A percentile compares a stretch with the other conserved stretches of the same genome.
Conservation (phyloP, 208 protist genomes). For the Zelonia costaricensis region DNA sequence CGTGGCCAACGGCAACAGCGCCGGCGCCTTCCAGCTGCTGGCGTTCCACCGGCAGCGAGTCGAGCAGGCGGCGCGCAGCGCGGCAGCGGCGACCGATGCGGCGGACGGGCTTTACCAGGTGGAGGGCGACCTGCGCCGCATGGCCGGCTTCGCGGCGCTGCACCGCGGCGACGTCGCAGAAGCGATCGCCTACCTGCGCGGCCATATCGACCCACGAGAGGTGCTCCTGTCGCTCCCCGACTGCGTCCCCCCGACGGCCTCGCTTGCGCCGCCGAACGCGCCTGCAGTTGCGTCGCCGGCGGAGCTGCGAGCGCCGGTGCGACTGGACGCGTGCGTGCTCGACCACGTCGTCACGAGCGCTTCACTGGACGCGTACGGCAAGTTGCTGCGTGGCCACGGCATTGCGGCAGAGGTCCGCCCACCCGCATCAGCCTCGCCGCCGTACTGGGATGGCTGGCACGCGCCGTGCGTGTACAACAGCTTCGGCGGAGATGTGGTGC, state of each 20-base stretch:
- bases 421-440: background rate
- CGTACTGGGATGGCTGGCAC: conserved; percentile 25
- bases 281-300: background rate
- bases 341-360: background rate
- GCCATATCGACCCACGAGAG: conserved; percentile 68
- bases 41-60: conserved; percentile 32
- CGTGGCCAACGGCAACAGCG: conserved; percentile 41
- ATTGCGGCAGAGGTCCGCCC: background rate
- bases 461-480: conserved; percentile 30
- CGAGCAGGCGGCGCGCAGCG: background rate
- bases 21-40: conserved; percentile 74
- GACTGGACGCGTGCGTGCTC: conserved; percentile 3
- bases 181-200: conserved; percentile 58
- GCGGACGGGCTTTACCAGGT: conserved; percentile 30
- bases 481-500: conserved; percentile 1
- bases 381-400: background rate
- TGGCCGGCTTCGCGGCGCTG: conserved; percentile 69
- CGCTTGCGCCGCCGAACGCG: background rate
- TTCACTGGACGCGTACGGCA: background rate
- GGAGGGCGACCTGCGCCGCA: conserved; percentile 66
- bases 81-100: background rate
- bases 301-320: background rate
- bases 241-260: conserved; percentile 45
- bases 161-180: conserved; percentile 39
- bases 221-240: conserved; percentile 64